A percentile compares a stretch with the other conserved stretches of the same genome.
Evolutionary conservation across 108 stramenopile genomes (phyloP).

Genomic region (Nitzschia sp.): DNA sequence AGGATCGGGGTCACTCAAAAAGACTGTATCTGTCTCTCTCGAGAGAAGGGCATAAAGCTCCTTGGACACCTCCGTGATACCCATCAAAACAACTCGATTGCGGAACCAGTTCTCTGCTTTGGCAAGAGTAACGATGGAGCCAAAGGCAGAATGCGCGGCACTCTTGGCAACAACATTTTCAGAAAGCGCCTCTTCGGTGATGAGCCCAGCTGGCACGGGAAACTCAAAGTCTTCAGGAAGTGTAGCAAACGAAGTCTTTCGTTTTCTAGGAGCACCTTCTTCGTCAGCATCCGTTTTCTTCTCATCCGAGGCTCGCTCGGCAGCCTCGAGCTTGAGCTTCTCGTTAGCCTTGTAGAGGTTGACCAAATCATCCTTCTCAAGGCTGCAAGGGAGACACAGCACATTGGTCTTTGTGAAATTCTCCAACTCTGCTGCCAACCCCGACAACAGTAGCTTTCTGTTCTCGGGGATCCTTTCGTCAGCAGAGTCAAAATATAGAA

Average conservation of each 20-base stretch:
- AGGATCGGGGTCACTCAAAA: slow-evolving; percentile 25
- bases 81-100: slow-evolving; percentile 22
- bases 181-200: not conserved
- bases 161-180: slow-evolving; percentile 26
- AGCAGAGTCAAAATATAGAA: slow-evolving; percentile 19
- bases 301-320: slow-evolving; percentile 5
- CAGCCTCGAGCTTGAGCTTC: not conserved
- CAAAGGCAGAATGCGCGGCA: slow-evolving; percentile 28
- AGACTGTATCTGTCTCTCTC: slow-evolving; percentile 25
- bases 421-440: slow-evolving; percentile 17
- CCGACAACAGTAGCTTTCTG: slow-evolving; percentile 6
- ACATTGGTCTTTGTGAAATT: slow-evolving; percentile 28
- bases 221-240: slow-evolving; percentile 24
- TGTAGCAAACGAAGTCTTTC: slow-evolving; percentile 26
- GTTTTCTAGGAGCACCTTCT: not conserved
- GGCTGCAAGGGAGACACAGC: slow-evolving; percentile 21
- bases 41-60: slow-evolving; percentile 26
- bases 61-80: slow-evolving; percentile 16
- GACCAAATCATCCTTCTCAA: slow-evolving; percentile 14
- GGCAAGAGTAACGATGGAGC: slow-evolving; percentile 30
- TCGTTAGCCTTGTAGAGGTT: slow-evolving; percentile 26
- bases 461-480: slow-evolving; percentile 7
- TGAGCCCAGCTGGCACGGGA: slow-evolving; percentile 22
- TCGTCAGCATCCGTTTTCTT: slow-evolving; percentile 11
- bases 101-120: slow-evolving; percentile 29